These are phyloP conservation scores for Schizopora paradoxa DNA, from an alignment of 1,284 basidiomycete genomes.

Conservation along the genomic window DNA sequence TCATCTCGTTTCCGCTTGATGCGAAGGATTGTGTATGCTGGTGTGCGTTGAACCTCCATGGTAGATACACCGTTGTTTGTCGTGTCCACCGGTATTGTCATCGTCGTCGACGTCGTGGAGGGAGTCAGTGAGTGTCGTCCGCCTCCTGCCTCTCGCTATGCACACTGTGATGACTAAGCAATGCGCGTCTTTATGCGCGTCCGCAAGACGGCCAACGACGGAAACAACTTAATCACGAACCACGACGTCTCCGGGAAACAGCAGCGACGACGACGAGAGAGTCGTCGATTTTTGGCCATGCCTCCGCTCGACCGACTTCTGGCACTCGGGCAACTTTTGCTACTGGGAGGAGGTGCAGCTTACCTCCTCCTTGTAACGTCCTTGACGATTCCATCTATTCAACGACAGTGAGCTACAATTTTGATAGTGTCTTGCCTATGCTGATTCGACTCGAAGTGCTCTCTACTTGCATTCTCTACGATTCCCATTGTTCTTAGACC, in stretches of 20 bases:
- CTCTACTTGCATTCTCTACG: constrained; percentile 66
- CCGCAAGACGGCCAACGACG: no score
- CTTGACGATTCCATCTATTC: constrained; percentile 59
- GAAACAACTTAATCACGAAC: no score
- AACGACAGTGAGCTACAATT: constrained; percentile 57
- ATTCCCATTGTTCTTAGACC: constrained; percentile 61
- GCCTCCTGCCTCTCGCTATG: no score
- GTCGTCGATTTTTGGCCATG: no score
- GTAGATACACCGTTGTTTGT: no score
- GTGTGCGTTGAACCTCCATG: not conserved
- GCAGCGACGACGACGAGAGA: no score
- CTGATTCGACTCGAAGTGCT: constrained; percentile 29
- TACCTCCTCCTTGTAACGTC: constrained; percentile 54
- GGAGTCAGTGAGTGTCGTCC: not conserved
- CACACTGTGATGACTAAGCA: no score
- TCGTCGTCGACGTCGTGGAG: not conserved
- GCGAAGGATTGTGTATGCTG: constrained; percentile 57
- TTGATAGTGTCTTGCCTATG: constrained; percentile 10
- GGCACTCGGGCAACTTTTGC: constrained; percentile 30
- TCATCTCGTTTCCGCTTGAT: constrained; percentile 77
- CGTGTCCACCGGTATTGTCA: no score
- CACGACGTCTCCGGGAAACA: no score
- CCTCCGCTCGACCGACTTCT: constrained; percentile 26
- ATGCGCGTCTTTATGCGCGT: no score
- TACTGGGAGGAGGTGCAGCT: constrained; percentile 41